phyloP scores from a whole-genome alignment of 2,329 filamentous ascomycete genomes.

The Dactylellina drechsleri region DNA sequence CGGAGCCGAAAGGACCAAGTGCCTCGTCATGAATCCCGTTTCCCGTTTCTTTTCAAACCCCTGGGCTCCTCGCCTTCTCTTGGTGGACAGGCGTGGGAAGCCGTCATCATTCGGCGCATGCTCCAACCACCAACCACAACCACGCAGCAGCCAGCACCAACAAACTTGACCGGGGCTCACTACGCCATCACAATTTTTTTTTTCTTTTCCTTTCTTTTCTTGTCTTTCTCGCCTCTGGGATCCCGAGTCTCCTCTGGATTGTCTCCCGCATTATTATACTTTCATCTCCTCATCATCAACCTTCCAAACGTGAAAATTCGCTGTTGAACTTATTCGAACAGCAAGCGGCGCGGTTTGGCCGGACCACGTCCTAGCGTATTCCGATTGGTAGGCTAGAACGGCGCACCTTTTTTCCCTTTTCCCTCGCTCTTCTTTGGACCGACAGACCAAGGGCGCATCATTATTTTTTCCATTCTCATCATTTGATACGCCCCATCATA shows the following conservation, averaged over 20 bases:
- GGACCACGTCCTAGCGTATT: conserved; percentile 4
- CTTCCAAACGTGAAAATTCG: conserved; percentile 32
- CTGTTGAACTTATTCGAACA: conserved; percentile 12
- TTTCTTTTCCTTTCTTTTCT: background rate
- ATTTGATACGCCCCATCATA: conserved; percentile 48
- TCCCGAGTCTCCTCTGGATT: conserved; percentile 10
- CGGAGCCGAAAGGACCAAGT: conserved; percentile 33
- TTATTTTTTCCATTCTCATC: conserved; percentile 18
- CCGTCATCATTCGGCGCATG: conserved; percentile 53
- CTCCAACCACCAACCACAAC: conserved; percentile 54
- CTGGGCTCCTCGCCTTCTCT: conserved; percentile 26
- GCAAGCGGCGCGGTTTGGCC: conserved; percentile 30
- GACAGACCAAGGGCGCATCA: conserved; percentile 50
- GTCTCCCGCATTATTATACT: conserved; percentile 54
- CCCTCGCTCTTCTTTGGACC: conserved; percentile 10
- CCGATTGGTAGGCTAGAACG: conserved; percentile 42
- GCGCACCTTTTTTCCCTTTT: conserved; percentile 31
- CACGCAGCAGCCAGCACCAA: conserved; percentile 40
- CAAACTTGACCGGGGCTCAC: conserved; percentile 45
- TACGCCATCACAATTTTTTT: conserved; percentile 54
- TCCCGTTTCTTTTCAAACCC: conserved; percentile 47
- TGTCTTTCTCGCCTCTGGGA: conserved; percentile 26
- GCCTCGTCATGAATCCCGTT: conserved; percentile 51
- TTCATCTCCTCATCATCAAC: conserved; percentile 46
- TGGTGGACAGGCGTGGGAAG: conserved; percentile 27